Conservation (phyloP, 2,329 filamentous ascomycete genomes). For the Aschersonia sp. region DNA sequence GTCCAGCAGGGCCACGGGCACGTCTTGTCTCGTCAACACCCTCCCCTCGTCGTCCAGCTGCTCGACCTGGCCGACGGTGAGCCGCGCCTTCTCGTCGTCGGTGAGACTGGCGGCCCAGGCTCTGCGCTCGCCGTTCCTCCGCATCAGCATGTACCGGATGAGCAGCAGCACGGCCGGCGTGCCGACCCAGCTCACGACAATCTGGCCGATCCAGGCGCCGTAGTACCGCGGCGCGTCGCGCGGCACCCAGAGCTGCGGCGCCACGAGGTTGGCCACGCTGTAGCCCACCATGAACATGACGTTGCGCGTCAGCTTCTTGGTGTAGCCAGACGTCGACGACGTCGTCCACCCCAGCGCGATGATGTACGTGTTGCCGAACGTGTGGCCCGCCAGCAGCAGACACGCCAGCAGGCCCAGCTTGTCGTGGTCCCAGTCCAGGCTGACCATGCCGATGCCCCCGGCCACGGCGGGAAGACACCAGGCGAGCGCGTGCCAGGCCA, state of each 20-base stretch:
- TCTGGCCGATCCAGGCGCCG: constrained; percentile 9
- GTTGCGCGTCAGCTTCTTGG: constrained; percentile 27
- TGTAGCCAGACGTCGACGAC: constrained; percentile 21
- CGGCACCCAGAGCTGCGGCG: constrained; percentile 20
- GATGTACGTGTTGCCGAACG: constrained; percentile 15
- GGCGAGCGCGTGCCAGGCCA: constrained; percentile 14
- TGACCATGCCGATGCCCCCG: constrained; percentile 14
- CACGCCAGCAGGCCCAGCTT: constrained; percentile 11
- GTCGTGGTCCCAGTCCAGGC: constrained; percentile 9
- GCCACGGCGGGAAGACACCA: constrained; percentile 14
- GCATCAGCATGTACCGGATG: constrained; percentile 16
- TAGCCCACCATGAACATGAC: constrained; percentile 24
- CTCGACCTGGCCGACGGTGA: constrained; percentile 11
- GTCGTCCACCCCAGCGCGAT: constrained; percentile 10
- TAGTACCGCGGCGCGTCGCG: constrained; percentile 13
- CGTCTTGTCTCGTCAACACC: constrained; percentile 13
- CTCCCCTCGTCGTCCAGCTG: constrained; percentile 14
- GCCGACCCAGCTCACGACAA: constrained; percentile 17
- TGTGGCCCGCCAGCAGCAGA: constrained; percentile 17
- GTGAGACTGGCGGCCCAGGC: constrained; percentile 13
- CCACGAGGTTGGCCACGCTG: constrained; percentile 18
- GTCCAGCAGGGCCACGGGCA: constrained; percentile 20
- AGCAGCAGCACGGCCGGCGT: constrained; percentile 18
- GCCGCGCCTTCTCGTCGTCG: constrained; percentile 8
- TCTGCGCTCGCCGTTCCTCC: constrained; percentile 15